Conservation (phyloP, 2,329 filamentous ascomycete species). For the Paraconiothyrium brasiliense region DNA sequence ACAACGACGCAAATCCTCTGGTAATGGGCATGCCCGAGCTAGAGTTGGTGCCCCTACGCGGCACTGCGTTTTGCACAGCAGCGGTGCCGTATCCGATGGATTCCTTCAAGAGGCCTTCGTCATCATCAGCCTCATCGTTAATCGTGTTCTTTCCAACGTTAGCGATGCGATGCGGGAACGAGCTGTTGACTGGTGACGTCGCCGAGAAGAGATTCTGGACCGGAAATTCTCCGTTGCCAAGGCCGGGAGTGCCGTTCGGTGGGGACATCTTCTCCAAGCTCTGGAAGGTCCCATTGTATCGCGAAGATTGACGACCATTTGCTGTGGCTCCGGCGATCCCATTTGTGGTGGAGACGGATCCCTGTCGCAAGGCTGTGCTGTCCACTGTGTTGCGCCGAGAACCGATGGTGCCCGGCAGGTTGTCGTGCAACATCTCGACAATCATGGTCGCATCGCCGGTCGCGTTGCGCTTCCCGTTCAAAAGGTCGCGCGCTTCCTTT, state of each 20-base stretch:
- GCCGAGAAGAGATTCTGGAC: constrained; percentile 74
- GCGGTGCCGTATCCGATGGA: constrained; percentile 79
- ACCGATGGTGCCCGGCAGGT: constrained; percentile 49
- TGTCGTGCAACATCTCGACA: constrained; percentile 63
- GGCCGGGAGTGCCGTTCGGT: constrained; percentile 63
- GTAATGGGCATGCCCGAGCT: constrained; percentile 75
- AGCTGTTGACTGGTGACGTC: constrained; percentile 76
- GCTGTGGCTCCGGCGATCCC: constrained; percentile 52
- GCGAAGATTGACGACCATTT: constrained; percentile 62
- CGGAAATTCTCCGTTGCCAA: constrained; percentile 67
- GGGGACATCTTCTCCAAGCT: constrained; percentile 70
- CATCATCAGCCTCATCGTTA: constrained; percentile 74
- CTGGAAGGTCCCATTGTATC: constrained; percentile 71
- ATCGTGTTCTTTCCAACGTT: constrained; percentile 74
- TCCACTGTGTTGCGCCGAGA: constrained; percentile 66
- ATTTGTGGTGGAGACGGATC: constrained; percentile 58
- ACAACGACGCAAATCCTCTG: constrained; percentile 71
- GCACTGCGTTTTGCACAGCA: constrained; percentile 57
- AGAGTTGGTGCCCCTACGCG: constrained; percentile 75
- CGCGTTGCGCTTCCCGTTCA: constrained; percentile 70
- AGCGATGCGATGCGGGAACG: constrained; percentile 67
- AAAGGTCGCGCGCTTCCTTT: constrained; percentile 66
- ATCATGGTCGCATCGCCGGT: constrained; percentile 68
- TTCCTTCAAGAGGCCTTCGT: constrained; percentile 77
- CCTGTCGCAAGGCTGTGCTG: constrained; percentile 53